Conservation (phyloP, 208 protist genomes). For the Leishmania guyanensis region DNA sequence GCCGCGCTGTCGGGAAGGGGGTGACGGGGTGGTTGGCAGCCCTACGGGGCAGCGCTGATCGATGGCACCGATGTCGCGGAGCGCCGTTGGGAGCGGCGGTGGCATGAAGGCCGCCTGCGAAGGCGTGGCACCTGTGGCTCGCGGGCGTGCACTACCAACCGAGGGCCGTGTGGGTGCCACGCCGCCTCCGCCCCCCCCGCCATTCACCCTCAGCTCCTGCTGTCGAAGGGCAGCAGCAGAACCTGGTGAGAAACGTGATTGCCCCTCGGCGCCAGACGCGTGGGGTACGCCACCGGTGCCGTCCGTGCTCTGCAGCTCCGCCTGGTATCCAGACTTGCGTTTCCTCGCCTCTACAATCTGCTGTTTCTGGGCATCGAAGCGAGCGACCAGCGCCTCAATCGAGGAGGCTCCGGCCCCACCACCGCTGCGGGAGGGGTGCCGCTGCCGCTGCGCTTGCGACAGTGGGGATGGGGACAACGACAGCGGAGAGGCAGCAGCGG, state of each 20-base stretch:
- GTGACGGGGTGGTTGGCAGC: neutral
- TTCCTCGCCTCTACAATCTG: conserved; percentile 23
- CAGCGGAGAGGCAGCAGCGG: neutral
- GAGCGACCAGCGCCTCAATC: conserved; percentile 45
- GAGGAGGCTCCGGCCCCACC: conserved; percentile 13
- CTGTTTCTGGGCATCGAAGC: conserved; percentile 61
- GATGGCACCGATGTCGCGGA: conserved; percentile 5
- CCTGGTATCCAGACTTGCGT: neutral
- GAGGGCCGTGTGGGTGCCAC: neutral
- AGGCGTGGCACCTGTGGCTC: neutral
- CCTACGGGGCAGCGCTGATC: neutral
- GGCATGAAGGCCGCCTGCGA: conserved; percentile 14
- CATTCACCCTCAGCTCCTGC: conserved; percentile 4
- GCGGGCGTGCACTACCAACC: neutral
- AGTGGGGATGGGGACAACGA: neutral
- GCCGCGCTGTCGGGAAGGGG: neutral
- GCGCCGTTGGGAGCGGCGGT: conserved; percentile 21
- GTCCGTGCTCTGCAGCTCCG: neutral
- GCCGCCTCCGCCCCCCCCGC: neutral
- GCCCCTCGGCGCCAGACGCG: neutral
- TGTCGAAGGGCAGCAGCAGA: conserved; percentile 29
- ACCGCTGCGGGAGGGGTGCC: neutral
- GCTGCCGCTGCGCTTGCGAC: neutral
- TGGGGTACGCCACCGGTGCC: neutral
- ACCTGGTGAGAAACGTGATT: conserved; percentile 18